phyloP scores from a whole-genome alignment of 306 rosid species.

The Castanea mollissima region DNA sequence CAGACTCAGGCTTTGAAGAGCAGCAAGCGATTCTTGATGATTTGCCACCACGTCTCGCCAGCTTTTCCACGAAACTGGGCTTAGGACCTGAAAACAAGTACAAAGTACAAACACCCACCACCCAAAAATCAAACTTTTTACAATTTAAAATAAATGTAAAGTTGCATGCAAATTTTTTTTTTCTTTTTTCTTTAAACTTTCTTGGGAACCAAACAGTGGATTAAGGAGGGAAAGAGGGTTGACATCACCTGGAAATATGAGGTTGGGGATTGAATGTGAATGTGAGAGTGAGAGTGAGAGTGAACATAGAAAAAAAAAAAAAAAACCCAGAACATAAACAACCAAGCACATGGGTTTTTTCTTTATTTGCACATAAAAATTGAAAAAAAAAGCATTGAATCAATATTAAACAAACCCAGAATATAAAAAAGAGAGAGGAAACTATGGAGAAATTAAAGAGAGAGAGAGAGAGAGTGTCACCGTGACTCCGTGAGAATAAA shows the following conservation, averaged over 20 bases:
- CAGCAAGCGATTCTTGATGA: constrained; percentile 20
- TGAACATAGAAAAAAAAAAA: no score
- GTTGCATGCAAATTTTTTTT: no score
- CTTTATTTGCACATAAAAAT: no score
- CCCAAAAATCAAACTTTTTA: neutral
- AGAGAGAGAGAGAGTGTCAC: no score
- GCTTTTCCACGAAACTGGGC: constrained; percentile 17
- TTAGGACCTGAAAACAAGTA: constrained; percentile 28
- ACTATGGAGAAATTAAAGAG: no score
- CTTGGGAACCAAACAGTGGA: neutral
- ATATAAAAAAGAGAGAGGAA: no score
- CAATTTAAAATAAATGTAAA: no score
- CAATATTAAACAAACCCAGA: no score
- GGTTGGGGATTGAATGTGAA: constrained; percentile 6
- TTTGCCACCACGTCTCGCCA: constrained; percentile 13
- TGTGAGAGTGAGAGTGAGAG: neutral
- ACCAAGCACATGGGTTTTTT: no score
- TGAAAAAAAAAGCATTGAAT: no score
- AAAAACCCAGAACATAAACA: no score
- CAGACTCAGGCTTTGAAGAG: constrained; percentile 22
- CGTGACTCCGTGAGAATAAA: no score
- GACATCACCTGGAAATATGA: constrained; percentile 7
- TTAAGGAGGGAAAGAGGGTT: neutral
- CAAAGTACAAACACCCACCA: neutral
- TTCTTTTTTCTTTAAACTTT: neutral